A percentile compares a stretch with the other conserved stretches of the same genome.
Conservation (phyloP, 257 asterid genomes). For the Mentha longifolia region DNA sequence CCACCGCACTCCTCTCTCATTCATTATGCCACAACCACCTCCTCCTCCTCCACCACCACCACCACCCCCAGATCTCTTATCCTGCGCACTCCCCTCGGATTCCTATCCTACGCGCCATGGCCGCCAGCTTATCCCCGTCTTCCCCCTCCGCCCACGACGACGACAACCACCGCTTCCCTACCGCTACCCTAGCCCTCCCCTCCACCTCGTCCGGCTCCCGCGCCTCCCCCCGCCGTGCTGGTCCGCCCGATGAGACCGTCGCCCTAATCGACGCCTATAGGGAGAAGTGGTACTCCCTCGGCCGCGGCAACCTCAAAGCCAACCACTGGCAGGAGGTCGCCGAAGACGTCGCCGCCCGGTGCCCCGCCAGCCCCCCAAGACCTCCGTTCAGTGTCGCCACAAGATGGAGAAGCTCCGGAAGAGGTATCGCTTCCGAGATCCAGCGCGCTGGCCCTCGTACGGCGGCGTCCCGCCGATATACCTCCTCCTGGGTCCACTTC, state of each 20-base stretch:
- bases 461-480: slow-evolving; percentile 66
- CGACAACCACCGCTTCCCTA: slow-evolving; percentile 48
- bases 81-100: slow-evolving; percentile 32
- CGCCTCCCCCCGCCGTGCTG: slow-evolving; percentile 98
- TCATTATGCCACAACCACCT: slow-evolving; percentile 64
- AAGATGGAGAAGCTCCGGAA: slow-evolving; percentile 99
- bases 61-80: too few relatives aligned
- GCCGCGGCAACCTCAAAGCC: slow-evolving; percentile 91
- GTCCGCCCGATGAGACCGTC: slow-evolving; percentile 89
- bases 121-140: slow-evolving; percentile 40
- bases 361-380: slow-evolving; percentile 63
- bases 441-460: slow-evolving; percentile 82
- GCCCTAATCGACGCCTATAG: slow-evolving; percentile 79
- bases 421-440: slow-evolving; percentile 89
- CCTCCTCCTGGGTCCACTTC: slow-evolving; percentile 95
- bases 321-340: slow-evolving; percentile 99
- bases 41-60: slow-evolving; percentile 27
- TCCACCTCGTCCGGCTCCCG: slow-evolving; percentile 63
- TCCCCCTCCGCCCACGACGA: slow-evolving; percentile 42
- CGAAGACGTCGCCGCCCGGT: slow-evolving; percentile 63
- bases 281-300: slow-evolving; percentile 92
- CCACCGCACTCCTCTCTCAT: slow-evolving; percentile 48
- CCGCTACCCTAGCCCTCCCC: slow-evolving; percentile 53
- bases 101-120: slow-evolving; percentile 34
- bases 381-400: slow-evolving; percentile 97